Evolutionary conservation across 176 grass and related monocot genomes (phyloP), one percentile per base, ranked within the genome.

Genomic region (Alloteropsis semialata): DNA sequence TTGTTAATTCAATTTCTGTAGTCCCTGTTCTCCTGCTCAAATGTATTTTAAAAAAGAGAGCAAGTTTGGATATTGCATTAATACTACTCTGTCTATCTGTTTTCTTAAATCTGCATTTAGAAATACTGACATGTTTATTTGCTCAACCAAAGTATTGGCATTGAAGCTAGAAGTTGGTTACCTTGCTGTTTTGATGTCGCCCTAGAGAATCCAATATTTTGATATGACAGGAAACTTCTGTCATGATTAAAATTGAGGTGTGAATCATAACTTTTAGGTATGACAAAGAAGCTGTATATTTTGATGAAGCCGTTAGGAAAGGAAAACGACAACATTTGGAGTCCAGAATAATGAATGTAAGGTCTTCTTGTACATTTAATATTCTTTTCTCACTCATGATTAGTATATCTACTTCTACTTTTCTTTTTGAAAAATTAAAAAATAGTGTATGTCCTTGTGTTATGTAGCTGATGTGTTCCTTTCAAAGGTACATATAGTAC

Each of bases 281-380:
- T 74, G 96, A 98, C 56, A 90, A 80, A 74, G 96, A 98, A 92
- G 93, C 96, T 42, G 19, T 92, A 30, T 98, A 95, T 87, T 98
- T 98, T 86, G 93, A 98, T 80, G 96, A 96, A 86, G 89, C 89
- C 21, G 96, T 98, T 64, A 96, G 93, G 69, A 93, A 84, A 80
- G 80, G 80, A 76, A 98, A 98, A 84, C 80, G 93, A 81, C 83
- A 96, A 29, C 89, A 89, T 71, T 81, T 98, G 72, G 91, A 96
- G 89, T 83, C 91, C 37, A 90, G 82, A 92, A 60, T 92, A 74
- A 74, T 98, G 34, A 89, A 96, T 85, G 96, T 98, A 82, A 90
- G 89, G 32, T 64, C 55, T 29, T 56, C 49, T 64, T 75, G 63
- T 64, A 68, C 49, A 66, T 59, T 22, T 64, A 36, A 15, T 69